Evolutionary conservation across 176 grass and related monocot genomes (phyloP), one percentile per base, ranked within the genome.

Genomic region (Alloteropsis semialata): DNA sequence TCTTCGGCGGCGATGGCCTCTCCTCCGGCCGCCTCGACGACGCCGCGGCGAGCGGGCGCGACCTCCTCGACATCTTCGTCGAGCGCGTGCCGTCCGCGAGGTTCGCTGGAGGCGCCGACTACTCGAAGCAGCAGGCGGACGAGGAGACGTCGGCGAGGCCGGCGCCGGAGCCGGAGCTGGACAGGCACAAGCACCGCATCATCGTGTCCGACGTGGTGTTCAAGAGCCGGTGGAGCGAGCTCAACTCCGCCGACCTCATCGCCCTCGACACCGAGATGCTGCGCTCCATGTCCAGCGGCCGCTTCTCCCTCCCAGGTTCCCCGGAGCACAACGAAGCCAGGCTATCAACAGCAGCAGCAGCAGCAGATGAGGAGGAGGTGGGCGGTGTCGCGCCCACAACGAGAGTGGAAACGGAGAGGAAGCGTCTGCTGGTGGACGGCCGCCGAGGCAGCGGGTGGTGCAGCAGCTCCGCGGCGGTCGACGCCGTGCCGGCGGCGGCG

Each of bases 191-290:
- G 65, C 97, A 99, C 69, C 89, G 82, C 69, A 96, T 99, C 75
- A 56, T 96, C 38, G 72, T 96, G 45, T 99, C 96, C 2, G 93
- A 93, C 67, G 72, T 72, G 25, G 85, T 96, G 71, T 92, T 96
- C 73, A 93, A 90, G 65, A 93, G 89, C 85, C 89, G 97, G 17
- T 99, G 97, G 97, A 99, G 97, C 79, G 97, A 93, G 75, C 84
- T 99, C 79, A 96, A 90, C 89, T 94, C 91, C 25, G 86, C 91
- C 7, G 97, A 89, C 79, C 87, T 96, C 69, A 41, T 92, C 55
- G 88, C 85, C 53, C 80, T 99, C 17, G 90, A 92, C 80, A 78
- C 74, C 10, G 85, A 99, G 77, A 85, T 99, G 85, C 81, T 99
- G 22, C 65, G 85, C 22, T 65, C 86, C 54, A 42, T 74, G 53